Evolutionary conservation across 2,329 filamentous ascomycete species (phyloP), one percentile per base, ranked within the genome.

Genomic region (Aspergillaceae sp.): DNA sequence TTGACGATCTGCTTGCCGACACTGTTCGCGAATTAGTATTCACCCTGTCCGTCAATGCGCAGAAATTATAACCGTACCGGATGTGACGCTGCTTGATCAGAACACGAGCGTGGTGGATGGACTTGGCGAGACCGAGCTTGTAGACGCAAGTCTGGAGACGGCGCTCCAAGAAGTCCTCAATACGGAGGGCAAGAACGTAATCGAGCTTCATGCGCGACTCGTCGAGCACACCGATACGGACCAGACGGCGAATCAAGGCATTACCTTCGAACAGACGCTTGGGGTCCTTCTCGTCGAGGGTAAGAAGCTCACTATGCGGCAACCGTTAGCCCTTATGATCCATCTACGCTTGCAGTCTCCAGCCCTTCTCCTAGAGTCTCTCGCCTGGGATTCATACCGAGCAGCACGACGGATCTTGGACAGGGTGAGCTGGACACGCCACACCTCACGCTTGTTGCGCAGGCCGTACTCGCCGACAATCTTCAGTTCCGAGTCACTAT

Each of bases 161-260:
- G 69, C 92, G 91, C 86, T 98, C 92, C 78, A 98, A 83, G 86
- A 98, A 98, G 77, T 98, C 92, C 78, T 98, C 92, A 68, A 94
- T 86, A 83, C 95, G 94, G 54, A 98, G 85, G 77, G 92, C 92
- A 72, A 98, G 80, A 72, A 98, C 92, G 86, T 98, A 96, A 96
- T 98, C 92, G 82, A 98, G 92, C 87, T 96, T 98, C 92, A 98
- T 98, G 83, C 92, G 92, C 73, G 90, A 90, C 82, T 98, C 92
- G 74, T 98, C 92, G 70, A 98, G 88, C 69, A 98, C 92, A 87
- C 92, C 92, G 73, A 97, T 90, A 74, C 92, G 92, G 62, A 98
- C 92, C 62, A 98, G 89, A 87, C 92, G 92, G 74, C 92, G 92
- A 86, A 98, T 98, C 74, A 98, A 84, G 73, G 92, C 92, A 77